Conservation (phyloP, 768 basidiomycete species). For the Lentinus tigrinus region DNA sequence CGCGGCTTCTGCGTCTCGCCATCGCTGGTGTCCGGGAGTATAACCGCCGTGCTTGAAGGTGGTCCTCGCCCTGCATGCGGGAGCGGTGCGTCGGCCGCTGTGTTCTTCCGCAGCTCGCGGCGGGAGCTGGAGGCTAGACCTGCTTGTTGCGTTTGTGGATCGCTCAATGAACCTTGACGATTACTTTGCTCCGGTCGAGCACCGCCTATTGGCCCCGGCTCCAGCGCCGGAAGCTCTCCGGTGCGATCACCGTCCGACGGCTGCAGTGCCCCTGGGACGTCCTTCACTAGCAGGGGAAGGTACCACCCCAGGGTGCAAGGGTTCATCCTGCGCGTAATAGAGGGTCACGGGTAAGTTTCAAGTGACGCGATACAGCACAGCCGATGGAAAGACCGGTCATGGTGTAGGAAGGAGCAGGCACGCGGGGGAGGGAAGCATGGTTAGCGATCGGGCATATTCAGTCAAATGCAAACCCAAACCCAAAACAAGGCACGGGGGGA, state of each 20-base stretch:
- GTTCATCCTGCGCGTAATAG: constrained; percentile 67
- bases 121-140: background rate
- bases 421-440: background rate
- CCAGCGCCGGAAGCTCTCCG: constrained; percentile 12
- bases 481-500: background rate
- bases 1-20: constrained; percentile 14
- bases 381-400: background rate
- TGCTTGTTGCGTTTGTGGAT: background rate
- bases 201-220: background rate
- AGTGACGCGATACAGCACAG: background rate
- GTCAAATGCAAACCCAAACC: background rate
- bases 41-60: background rate
- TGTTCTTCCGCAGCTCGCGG: background rate
- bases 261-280: constrained; percentile 64
- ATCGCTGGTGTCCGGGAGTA: background rate
- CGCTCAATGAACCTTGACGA: background rate
- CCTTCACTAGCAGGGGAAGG: constrained; percentile 77
- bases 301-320: constrained; percentile 97
- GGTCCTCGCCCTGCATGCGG: background rate
- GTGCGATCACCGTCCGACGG: constrained; percentile 40
- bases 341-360: background rate
- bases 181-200: background rate
- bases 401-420: constrained; percentile 6
- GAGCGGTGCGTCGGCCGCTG: background rate
- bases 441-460: constrained; percentile 8